Evolutionary conservation across 176 grass and related monocot species (phyloP).

Genomic region (maize (Zea mays)): Zm-B73-REFERENCE-NAM-5.0 NC_050100.1:197900001-197900500

Average conservation of each 20-base stretch:
- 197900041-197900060: slow-evolving; percentile 45
- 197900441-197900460: too few species aligned
- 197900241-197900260: too few species aligned
- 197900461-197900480: too few species aligned
- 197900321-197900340: not conserved
- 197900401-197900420: slow-evolving; percentile 27
- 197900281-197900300: not conserved
- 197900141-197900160: slow-evolving; percentile 33
- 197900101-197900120: too few species aligned
- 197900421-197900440: slow-evolving; percentile 36
- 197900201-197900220: too few species aligned
- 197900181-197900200: too few species aligned
- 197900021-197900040: not conserved
- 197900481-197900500: too few species aligned
- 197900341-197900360: not conserved
- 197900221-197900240: too few species aligned
- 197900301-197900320: slow-evolving; percentile 12
- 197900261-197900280: too few species aligned
- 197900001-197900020: slow-evolving; percentile 37
- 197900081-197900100: too few species aligned
- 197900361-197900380: not conserved
- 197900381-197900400: not conserved
- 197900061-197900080: slow-evolving; percentile 40
- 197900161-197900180: slow-evolving; percentile 17
- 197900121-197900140: too few species aligned